Evolutionary conservation across 306 rosid species (phyloP), one percentile per base, ranked within the genome.

Genomic region (Purshia tridentata): DNA sequence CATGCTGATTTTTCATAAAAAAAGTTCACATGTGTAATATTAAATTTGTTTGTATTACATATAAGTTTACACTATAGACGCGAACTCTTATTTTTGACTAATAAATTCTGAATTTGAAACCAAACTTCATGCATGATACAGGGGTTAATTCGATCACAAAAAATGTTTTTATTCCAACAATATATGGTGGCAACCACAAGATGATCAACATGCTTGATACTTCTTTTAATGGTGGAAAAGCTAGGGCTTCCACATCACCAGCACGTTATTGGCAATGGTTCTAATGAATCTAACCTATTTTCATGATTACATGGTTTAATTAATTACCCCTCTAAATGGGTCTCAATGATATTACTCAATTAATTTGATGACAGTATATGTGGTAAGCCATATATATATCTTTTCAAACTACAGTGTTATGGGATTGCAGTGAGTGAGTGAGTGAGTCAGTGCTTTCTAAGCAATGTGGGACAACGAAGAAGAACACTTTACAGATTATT

Each of bases 381-480:
- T 37, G 35, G 35, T 29, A 29, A 29, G 35, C 35, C 35, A 29
- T 29, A 29, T 29, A 29, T 29, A 29, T 29, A 50, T 19, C 47
- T 60, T 72, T 61, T n/a, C 19, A 8, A 37, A 51, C 59, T 68
- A 4, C 6, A 23, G 18, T 37, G 69, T 60, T 40, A 39, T 62
- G 78, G 67, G 68, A 35, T 75, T 14, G 73, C 60, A 54, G 67
- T 35, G 29, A 9, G 29, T 29, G 44, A 4, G 58, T 29, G n/a
- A 54, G 67, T 35, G 19, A 23, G 15, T 55, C 20, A 41, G 49
- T 74, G 23, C 44, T 41, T 41, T 35, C 35, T 29, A 29, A 29
- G 35, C 35, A 14, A 14, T n/a, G 6, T 12, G 63, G 22, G 52
- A 69, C 73, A 69, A 41, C 12, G 49, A 69, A 67, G 56, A 29